Evolutionary conservation across 1,284 basidiomycete species (phyloP), one percentile per base, ranked within the genome.

Genomic region (Cystobasidiaceae sp.): DNA sequence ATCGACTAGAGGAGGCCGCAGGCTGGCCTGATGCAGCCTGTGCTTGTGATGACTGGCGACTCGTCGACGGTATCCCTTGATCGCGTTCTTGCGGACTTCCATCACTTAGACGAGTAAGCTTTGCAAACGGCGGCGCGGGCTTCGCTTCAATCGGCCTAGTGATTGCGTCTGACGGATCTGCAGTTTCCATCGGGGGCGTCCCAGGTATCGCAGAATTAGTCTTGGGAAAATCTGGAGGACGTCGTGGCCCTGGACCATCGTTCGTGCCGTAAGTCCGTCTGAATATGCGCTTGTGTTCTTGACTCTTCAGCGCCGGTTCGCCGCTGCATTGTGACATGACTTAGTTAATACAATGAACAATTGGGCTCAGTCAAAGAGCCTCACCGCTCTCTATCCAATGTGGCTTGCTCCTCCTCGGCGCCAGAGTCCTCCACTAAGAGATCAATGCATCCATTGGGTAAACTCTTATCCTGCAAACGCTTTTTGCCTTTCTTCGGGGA

Each of bases 401-500:
- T 76, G 72, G 79, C 77, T 54, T 80, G 80, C 55, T 81, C 80
- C 58, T 83, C 80, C 23, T 79, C 81, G 11, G 82, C 82, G 9
- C 79, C 74, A 5, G 74, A 68, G 70, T 85, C 85, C 72, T 86
- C 85, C 0, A 88, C 83, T 1, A 91, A 81, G 11, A 92, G 79
- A 74, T 92, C 89, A 3, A 90, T 84, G 0, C 88, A 88, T 70
- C 90, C 88, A 0, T 83, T 80, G 1, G 85, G 86, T 13, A 87
- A 76, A 13, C 43, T 64, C 27, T 43, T 65, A n/a, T 30, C 51
- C 15, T 43, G n/a, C 57, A 68, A 6, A 71, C 73, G 15, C 73
- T 56, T 32, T 13, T 66, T 54, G 3, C 58, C 51, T 19, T 46
- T 67, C 50, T 54, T 34, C 46, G 13, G 5, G 2, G 28, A 11